These are phyloP conservation scores for Batkoa obscura DNA, from an alignment of 371 early-diverging fungal genomes.

Conservation along the genomic window DNA sequence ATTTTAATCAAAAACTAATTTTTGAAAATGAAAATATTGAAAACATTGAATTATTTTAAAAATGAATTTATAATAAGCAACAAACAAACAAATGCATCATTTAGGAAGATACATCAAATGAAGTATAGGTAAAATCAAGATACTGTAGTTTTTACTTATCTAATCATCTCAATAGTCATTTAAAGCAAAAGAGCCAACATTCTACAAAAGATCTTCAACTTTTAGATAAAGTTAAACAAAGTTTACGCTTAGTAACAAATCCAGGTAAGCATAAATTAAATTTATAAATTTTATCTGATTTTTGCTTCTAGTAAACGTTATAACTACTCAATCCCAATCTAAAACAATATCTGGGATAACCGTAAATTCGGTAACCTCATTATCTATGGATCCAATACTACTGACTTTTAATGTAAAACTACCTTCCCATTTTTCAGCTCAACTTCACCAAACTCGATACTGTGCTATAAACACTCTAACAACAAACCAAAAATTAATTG, in stretches of 20 bases:
- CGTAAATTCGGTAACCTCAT: not conserved
- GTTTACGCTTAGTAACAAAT: not conserved
- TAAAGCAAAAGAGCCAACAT: no score
- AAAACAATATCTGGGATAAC: not conserved
- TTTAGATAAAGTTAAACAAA: not conserved
- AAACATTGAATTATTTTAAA: not conserved
- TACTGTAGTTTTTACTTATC: not conserved
- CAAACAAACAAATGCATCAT: not conserved
- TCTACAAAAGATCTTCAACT: not conserved
- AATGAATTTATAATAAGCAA: not conserved
- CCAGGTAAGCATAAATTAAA: not conserved
- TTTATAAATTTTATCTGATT: not conserved
- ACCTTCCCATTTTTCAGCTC: not conserved
- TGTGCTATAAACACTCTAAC: not conserved
- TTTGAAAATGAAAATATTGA: not conserved
- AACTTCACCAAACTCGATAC: not conserved
- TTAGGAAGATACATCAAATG: not conserved
- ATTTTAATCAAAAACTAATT: not conserved
- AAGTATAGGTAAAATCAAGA: not conserved
- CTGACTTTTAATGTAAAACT: constrained; percentile 2
- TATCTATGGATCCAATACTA: constrained; percentile 2
- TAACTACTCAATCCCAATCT: not conserved
- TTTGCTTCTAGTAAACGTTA: not conserved
- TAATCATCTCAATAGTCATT: no score
- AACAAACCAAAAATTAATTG: not conserved